A percentile compares a stretch with the other conserved stretches of the same genome.
These are phyloP conservation scores for Cladosporium colombiae DNA, from an alignment of 2,329 filamentous ascomycete species.

Conservation along the genomic window DNA sequence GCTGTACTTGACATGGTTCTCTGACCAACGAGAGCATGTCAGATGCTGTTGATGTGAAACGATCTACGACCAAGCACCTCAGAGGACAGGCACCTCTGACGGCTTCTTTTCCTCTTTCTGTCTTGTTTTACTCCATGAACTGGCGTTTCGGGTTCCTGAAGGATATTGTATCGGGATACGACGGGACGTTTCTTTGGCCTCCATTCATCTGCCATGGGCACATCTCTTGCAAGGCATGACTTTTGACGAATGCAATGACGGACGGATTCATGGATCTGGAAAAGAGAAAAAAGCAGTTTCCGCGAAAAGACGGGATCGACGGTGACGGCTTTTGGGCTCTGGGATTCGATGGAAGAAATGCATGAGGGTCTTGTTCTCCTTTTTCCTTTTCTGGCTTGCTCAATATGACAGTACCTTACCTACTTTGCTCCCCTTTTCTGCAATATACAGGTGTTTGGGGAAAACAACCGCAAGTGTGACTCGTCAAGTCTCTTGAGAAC, in stretches of 20 bases:
- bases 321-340: background rate
- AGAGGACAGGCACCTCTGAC: constrained; percentile 4
- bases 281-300: background rate
- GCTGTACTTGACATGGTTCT: background rate
- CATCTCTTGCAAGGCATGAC: background rate
- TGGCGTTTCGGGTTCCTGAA: background rate
- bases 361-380: background rate
- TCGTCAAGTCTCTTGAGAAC: background rate
- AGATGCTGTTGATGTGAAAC: constrained; percentile 12
- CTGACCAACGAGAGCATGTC: background rate
- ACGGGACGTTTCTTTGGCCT: background rate
- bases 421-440: background rate
- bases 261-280: background rate
- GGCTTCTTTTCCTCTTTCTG: constrained; percentile 1
- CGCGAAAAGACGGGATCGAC: background rate
- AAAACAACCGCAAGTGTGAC: background rate
- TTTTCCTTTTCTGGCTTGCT: background rate
- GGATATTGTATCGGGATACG: background rate
- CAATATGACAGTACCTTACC: background rate
- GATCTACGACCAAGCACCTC: constrained; percentile 7
- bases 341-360: background rate
- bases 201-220: background rate
- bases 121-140: background rate
- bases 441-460: background rate
- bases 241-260: background rate